Base-by-base conservation (phyloP, 768 basidiomycete species). In the Panaeolus cyanescens region DNA sequence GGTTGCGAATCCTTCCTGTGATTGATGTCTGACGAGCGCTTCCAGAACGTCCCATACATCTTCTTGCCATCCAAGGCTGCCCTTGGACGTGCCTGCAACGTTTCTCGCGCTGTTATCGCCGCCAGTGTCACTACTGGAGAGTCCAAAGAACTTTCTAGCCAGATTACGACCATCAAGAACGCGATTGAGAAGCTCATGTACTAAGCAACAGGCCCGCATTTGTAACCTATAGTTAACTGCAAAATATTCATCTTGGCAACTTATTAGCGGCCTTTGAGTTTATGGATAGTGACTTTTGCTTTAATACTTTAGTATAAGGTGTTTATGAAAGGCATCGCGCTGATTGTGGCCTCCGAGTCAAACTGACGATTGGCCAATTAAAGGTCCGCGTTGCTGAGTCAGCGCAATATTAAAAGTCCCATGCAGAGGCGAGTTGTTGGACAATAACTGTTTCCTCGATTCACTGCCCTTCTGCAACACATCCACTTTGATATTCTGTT, bases 91-190 rank as follows among this genome's bases (percentile, higher is more conserved):
- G 96, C 96, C 33, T 98, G 96, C 77, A 94, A 96, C 62, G 96
- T 99, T 42, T 90, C 94, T 32, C 81, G 97, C 60, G 92, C 95
- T 28, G 96, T 99, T 68, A 99, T 99, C 62, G 87, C 96, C 63
- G 94, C 92, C 31, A 95, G 93, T 69, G 89, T 99, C 64, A 98
- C 94, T n/a, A 97, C 95, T 61, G 96, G 94, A 66, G 96, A 99
- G 75, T 90, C 92, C 42, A 88, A 88, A 74, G 95, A 99, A 76
- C 82, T 99, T 32, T 85, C 86, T 59, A 90, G 90, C 72, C 95
- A 97, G 79, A 96, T 99, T 68, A 82, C 83, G 67, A 89, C 86
- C 58, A 82, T 96, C 76, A 99, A 97, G 82, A 80, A 83, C 54
- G 85, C 84, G 20, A 91, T 93, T 63, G 92, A 94, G 74, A 92